Percentiles rank a stretch among this genome's conserved stretches.
Evolutionary conservation across 2,329 filamentous ascomycete genomes (phyloP).

Genomic region (Diaporthe amygdali): DNA sequence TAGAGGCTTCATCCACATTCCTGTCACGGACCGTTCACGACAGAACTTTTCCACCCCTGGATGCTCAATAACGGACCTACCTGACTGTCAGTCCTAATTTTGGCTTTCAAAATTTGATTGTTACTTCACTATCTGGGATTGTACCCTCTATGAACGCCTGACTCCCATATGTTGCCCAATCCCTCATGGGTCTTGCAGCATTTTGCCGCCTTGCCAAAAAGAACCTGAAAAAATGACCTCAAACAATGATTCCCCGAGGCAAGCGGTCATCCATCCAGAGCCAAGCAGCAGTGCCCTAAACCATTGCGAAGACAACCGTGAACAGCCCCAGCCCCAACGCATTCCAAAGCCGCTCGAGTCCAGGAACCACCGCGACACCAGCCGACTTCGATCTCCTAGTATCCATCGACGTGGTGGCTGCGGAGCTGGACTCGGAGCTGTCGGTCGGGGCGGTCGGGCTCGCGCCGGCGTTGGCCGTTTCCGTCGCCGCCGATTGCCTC

Average conservation of each 20-base stretch:
- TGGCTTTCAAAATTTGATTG: not conserved
- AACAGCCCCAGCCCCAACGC: conserved; percentile 1
- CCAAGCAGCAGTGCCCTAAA: conserved; percentile 9
- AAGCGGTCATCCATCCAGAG: not conserved
- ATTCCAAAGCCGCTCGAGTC: not conserved
- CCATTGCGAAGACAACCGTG: not conserved
- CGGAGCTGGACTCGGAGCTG: not conserved
- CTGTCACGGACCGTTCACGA: not conserved
- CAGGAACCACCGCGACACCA: conserved; percentile 10
- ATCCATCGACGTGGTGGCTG: conserved; percentile 14
- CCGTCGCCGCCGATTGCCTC: conserved; percentile 30
- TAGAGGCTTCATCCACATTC: not conserved
- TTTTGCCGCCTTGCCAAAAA: not conserved
- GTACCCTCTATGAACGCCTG: not conserved
- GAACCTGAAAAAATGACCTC: not conserved
- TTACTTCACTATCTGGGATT: not conserved
- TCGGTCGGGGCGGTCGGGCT: not conserved
- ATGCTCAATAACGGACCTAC: not conserved
- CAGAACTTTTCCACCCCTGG: not conserved
- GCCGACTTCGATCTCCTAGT: conserved; percentile 25
- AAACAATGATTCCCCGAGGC: not conserved
- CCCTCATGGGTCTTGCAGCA: too few species aligned
- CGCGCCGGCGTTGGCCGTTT: not conserved
- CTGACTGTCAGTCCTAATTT: too few species aligned
- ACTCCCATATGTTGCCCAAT: not conserved